phyloP scores from a whole-genome alignment of 2,329 filamentous ascomycete genomes.

The Aspergillus aculeatus region DNA sequence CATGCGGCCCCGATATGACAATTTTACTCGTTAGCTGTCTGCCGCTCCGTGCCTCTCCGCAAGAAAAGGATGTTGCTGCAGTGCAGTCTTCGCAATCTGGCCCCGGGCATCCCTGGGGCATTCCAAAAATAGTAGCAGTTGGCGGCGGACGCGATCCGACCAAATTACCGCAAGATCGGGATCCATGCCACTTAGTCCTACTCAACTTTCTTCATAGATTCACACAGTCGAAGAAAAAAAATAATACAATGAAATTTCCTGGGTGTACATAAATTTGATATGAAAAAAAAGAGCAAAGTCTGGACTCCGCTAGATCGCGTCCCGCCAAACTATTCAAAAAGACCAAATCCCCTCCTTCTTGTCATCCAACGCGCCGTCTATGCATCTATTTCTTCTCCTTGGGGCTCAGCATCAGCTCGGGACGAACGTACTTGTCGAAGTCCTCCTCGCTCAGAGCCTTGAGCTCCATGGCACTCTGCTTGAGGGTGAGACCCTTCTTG shows the following conservation, averaged over 20 bases:
- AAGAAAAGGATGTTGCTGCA: neutral
- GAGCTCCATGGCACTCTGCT: slow-evolving; percentile 90
- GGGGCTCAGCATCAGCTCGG: slow-evolving; percentile 92
- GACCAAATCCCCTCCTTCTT: neutral
- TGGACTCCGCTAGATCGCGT: slow-evolving; percentile 17
- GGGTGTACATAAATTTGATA: slow-evolving; percentile 17
- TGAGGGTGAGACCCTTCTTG: slow-evolving; percentile 94
- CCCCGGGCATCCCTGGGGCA: neutral
- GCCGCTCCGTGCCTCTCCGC: neutral
- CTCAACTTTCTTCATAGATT: no score
- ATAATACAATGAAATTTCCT: slow-evolving; percentile 16
- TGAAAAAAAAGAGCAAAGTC: slow-evolving; percentile 5
- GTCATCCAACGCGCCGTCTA: slow-evolving; percentile 1
- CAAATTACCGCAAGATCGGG: neutral
- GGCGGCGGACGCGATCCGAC: neutral
- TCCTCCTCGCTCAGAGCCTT: slow-evolving; percentile 84
- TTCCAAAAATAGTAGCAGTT: slow-evolving; percentile 9
- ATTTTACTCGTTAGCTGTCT: neutral
- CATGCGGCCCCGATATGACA: neutral
- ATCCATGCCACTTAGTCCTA: neutral
- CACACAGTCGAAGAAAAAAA: slow-evolving; percentile 1
- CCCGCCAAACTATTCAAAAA: slow-evolving; percentile 14
- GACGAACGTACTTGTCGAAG: slow-evolving; percentile 84
- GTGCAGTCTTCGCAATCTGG: neutral
- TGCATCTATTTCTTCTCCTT: slow-evolving; percentile 60